Percentiles rank a stretch among this genome's conserved stretches.
Conservation (phyloP, 2,329 filamentous ascomycete species). For the Diaporthe sp. region DNA sequence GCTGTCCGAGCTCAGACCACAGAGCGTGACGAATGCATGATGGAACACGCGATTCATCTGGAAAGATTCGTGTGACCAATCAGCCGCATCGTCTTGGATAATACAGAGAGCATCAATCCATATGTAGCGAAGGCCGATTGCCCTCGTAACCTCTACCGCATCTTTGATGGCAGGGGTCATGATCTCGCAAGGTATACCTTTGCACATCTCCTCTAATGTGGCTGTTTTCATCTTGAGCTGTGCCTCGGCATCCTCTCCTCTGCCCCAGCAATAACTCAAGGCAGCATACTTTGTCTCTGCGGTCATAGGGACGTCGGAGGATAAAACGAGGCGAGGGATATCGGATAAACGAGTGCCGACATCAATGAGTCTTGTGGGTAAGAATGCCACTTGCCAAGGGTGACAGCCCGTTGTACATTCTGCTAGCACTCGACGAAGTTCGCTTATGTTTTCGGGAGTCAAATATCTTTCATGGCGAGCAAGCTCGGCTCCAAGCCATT, state of each 20-base stretch:
- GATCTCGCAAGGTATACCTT: neutral
- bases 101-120: slow-evolving; percentile 20
- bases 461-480: neutral
- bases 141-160: neutral
- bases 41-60: neutral
- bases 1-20: neutral
- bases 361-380: slow-evolving; percentile 3
- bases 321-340: neutral
- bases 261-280: slow-evolving; percentile 1
- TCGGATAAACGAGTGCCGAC: neutral
- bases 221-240: neutral
- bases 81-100: neutral
- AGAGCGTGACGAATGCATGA: neutral
- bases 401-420: neutral
- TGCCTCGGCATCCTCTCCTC: neutral
- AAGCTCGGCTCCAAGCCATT: neutral
- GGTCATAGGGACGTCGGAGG: neutral
- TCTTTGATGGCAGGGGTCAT: neutral
- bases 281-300: neutral
- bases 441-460: neutral
- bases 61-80: slow-evolving; percentile 6
- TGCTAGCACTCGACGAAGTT: neutral
- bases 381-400: neutral
- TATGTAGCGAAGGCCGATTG: neutral
- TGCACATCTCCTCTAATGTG: neutral